Evolutionary conservation across 2,329 filamentous ascomycete genomes (phyloP).

Genomic region (Pseudogymnoascus sp.): DNA sequence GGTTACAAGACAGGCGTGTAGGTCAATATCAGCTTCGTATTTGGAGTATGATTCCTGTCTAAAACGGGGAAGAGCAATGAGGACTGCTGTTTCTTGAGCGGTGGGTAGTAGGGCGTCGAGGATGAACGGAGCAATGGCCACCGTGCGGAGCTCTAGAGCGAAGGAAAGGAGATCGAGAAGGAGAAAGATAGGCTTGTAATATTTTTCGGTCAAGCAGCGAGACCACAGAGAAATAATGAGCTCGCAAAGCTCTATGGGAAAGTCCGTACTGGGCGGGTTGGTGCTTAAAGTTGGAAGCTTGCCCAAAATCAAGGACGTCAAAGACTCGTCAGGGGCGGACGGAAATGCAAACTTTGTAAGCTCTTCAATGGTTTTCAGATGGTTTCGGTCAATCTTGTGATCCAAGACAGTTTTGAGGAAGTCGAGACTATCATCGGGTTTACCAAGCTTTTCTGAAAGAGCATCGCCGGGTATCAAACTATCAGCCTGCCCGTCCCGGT

Average conservation of each 20-base stretch:
- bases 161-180: constrained; percentile 59
- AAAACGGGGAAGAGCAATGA: constrained; percentile 41
- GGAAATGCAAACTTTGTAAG: constrained; percentile 60
- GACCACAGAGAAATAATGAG: constrained; percentile 62
- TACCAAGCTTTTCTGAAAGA: constrained; percentile 33
- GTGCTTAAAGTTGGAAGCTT: constrained; percentile 54
- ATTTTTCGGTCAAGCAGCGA: constrained; percentile 56
- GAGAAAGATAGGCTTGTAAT: constrained; percentile 56
- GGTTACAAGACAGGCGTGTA: constrained; percentile 56
- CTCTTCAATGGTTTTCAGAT: constrained; percentile 60
- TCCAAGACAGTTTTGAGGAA: constrained; percentile 30
- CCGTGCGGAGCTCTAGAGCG: constrained; percentile 55
- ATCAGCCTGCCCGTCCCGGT: constrained; percentile 12
- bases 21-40: constrained; percentile 52
- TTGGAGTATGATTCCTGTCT: constrained; percentile 38
- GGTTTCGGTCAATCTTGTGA: constrained; percentile 35
- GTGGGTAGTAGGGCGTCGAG: constrained; percentile 50
- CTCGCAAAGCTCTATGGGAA: constrained; percentile 56
- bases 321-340: constrained; percentile 52
- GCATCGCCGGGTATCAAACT: constrained; percentile 24
- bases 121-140: constrained; percentile 52
- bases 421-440: constrained; percentile 37
- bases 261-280: constrained; percentile 42
- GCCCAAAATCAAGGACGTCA: constrained; percentile 63
- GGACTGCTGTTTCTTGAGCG: constrained; percentile 50